These are phyloP conservation scores for Ochromonas danica DNA, from an alignment of 108 stramenopile species.

Conservation along the genomic window DNA sequence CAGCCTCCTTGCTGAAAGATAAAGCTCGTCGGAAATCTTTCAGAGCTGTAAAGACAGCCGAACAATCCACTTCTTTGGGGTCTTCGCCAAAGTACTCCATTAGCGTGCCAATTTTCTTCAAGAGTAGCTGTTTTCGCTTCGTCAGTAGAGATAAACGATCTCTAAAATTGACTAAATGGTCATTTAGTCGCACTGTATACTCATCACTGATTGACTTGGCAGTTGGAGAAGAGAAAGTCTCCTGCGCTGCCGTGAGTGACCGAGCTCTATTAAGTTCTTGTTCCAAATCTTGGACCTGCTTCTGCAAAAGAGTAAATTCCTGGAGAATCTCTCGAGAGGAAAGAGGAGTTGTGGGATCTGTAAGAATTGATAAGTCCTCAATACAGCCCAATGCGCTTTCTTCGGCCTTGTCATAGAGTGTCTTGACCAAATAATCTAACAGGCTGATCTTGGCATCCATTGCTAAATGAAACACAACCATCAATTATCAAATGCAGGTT, in stretches of 20 bases:
- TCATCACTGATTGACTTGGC: not conserved
- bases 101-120: not conserved
- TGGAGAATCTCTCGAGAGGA: not conserved
- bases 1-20: not conserved
- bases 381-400: not conserved
- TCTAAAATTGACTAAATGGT: not conserved
- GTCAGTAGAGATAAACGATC: not conserved
- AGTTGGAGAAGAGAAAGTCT: not conserved
- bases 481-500: no score
- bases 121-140: not conserved
- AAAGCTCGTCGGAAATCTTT: not conserved
- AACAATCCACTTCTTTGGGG: not conserved
- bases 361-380: not conserved
- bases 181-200: not conserved
- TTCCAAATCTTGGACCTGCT: not conserved
- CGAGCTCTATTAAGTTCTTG: no score
- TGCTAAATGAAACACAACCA: no score
- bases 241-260: not conserved
- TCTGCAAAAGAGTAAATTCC: not conserved
- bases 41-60: not conserved
- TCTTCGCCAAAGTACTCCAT: slow-evolving; percentile 25
- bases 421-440: not conserved
- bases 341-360: not conserved
- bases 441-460: not conserved
- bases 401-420: not conserved